Evolutionary conservation across 805 yeast genomes (phyloP).

Genomic region (Blastobotrys chiropterorum): DNA sequence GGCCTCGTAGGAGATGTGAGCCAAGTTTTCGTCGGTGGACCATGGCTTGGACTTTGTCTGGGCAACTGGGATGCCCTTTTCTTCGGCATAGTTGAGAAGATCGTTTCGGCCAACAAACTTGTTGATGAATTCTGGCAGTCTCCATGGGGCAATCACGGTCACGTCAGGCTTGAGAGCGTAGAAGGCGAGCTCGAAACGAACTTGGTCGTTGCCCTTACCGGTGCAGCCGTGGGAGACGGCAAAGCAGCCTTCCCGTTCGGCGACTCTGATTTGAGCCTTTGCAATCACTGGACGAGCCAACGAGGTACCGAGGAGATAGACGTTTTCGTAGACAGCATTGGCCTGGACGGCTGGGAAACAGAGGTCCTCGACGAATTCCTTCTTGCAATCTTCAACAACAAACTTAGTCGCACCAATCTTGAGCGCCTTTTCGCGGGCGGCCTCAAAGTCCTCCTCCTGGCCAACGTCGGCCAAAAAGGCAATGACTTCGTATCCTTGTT

Average conservation of each 20-base stretch:
- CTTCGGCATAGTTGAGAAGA: slow-evolving; percentile 86
- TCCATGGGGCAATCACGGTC: slow-evolving; percentile 97
- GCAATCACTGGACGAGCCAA: slow-evolving; percentile 99
- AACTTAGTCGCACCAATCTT: slow-evolving; percentile 96
- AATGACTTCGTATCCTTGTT: slow-evolving; percentile 95
- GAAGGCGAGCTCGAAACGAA: slow-evolving; percentile 93
- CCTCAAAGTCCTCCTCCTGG: slow-evolving; percentile 98
- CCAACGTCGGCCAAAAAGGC: slow-evolving; percentile 99
- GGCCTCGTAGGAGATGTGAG: slow-evolving; percentile 98
- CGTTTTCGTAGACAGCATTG: slow-evolving; percentile 97
- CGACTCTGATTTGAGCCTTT: slow-evolving; percentile 94
- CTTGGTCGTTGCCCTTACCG: slow-evolving; percentile 99
- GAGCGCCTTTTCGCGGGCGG: slow-evolving; percentile 92
- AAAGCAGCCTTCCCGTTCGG: slow-evolving; percentile 95
- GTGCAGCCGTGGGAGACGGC: slow-evolving; percentile 99
- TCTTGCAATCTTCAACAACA: slow-evolving; percentile 89
- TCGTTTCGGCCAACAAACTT: slow-evolving; percentile 98
- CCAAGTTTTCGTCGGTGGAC: slow-evolving; percentile 99
- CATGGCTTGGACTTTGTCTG: slow-evolving; percentile 99
- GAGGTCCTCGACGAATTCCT: slow-evolving; percentile 88
- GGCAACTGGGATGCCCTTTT: slow-evolving; percentile 86
- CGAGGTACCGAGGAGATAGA: slow-evolving; percentile 93
- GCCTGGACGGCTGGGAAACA: slow-evolving; percentile 96
- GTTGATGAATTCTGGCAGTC: slow-evolving; percentile 90
- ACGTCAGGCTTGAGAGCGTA: slow-evolving; percentile 98